Percentiles rank a stretch among this genome's conserved stretches.
These are phyloP conservation scores for Colletotrichum sp. DNA, from an alignment of 2,329 filamentous ascomycete genomes.

Conservation along the genomic window DNA sequence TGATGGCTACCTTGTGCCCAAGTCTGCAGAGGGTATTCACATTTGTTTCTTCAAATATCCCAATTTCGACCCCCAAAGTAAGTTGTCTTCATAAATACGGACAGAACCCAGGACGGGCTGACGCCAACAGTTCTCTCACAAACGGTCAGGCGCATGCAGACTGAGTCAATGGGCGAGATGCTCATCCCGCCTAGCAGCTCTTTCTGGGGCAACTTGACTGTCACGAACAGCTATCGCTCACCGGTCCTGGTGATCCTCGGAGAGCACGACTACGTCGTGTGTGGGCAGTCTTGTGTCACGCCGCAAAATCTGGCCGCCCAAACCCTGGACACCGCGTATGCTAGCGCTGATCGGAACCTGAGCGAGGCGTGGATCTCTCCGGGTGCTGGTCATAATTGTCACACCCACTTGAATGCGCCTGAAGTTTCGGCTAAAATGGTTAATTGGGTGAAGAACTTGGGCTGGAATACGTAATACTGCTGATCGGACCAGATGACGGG, in stretches of 20 bases:
- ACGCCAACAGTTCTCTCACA: not conserved
- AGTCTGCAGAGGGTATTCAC: not conserved
- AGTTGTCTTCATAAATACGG: not conserved
- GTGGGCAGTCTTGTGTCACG: not conserved
- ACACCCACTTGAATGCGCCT: not conserved
- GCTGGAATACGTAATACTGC: not conserved
- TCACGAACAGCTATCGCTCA: not conserved
- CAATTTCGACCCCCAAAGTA: not conserved
- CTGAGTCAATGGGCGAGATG: not conserved
- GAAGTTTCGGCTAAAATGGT: not conserved
- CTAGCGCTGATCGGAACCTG: not conserved
- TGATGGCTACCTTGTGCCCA: not conserved
- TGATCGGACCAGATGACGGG: not conserved
- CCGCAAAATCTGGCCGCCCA: not conserved
- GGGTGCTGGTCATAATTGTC: not conserved
- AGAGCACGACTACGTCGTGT: not conserved
- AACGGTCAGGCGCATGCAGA: not conserved
- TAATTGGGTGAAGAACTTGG: not conserved
- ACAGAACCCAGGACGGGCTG: not conserved
- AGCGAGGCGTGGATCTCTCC: not conserved
- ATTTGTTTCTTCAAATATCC: not conserved
- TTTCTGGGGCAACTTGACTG: not conserved
- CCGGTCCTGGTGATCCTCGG: not conserved
- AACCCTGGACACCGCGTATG: not conserved
- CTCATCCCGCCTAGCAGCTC: not conserved